phyloP scores from a whole-genome alignment of 2,329 filamentous ascomycete species.

The Penicillium decumbens region DNA sequence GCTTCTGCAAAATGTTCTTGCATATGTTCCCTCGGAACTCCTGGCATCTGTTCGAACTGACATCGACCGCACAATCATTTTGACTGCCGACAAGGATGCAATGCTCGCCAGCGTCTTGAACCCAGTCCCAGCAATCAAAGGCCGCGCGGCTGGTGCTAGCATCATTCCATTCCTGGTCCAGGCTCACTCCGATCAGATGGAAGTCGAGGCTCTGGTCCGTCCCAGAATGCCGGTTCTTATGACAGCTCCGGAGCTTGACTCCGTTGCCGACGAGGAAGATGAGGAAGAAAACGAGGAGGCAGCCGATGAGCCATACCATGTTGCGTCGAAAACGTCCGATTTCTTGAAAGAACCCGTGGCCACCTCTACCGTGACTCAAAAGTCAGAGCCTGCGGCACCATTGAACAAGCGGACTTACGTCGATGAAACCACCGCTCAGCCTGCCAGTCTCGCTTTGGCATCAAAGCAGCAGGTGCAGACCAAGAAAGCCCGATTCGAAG shows the following conservation, averaged over 20 bases:
- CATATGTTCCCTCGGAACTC: conserved; percentile 59
- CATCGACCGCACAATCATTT: conserved; percentile 74
- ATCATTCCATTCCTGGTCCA: conserved; percentile 74
- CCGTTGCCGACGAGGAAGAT: conserved; percentile 27
- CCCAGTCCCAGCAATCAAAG: conserved; percentile 61
- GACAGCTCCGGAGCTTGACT: conserved; percentile 27
- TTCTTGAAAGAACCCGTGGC: conserved; percentile 24
- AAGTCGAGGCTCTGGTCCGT: conserved; percentile 65
- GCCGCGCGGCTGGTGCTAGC: conserved; percentile 61
- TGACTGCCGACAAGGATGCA: conserved; percentile 63
- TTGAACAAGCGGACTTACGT: conserved; percentile 29
- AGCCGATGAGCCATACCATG: conserved; percentile 10
- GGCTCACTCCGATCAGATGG: conserved; percentile 58
- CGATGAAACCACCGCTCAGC: conserved; percentile 20
- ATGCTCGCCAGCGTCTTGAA: conserved; percentile 81
- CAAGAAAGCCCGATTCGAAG: conserved; percentile 34
- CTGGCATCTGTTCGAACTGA: conserved; percentile 68
- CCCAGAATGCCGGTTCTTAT: conserved; percentile 49
- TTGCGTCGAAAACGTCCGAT: conserved; percentile 15
- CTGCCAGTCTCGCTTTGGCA: neutral
- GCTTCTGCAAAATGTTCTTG: conserved; percentile 61
- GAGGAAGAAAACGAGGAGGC: conserved; percentile 29
- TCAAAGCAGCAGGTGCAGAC: conserved; percentile 16
- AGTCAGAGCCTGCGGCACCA: conserved; percentile 7
- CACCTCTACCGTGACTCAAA: conserved; percentile 12